Evolutionary conservation across 805 yeast genomes (phyloP).

Genomic region (Kockiozyma suomiensis): DNA sequence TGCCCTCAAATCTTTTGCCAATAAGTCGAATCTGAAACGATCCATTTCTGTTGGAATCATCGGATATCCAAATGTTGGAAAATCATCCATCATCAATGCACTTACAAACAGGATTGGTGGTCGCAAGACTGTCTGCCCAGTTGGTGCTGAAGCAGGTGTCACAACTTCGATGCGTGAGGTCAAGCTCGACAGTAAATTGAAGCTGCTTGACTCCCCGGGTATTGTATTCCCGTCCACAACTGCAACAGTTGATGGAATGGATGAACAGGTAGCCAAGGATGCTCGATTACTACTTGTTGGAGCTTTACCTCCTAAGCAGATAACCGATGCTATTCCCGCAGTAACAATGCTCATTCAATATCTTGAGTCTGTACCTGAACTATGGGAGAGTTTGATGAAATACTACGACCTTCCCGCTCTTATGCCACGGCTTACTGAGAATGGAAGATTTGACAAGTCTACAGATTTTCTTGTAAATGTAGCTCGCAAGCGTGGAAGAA

Average conservation of each 20-base stretch:
- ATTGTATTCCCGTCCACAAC: conserved; percentile 77
- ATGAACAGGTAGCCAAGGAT: conserved; percentile 54
- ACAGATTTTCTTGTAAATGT: conserved; percentile 88
- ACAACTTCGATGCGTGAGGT: conserved; percentile 91
- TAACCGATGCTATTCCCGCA: conserved; percentile 82
- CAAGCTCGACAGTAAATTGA: conserved; percentile 85
- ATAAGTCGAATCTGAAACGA: conserved; percentile 80
- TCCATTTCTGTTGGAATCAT: conserved; percentile 82
- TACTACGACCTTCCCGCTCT: conserved; percentile 81
- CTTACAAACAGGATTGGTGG: conserved; percentile 69
- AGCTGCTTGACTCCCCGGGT: conserved; percentile 93
- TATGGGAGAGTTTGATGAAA: conserved; percentile 64
- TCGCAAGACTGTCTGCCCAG: conserved; percentile 74
- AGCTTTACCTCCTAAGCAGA: conserved; percentile 85
- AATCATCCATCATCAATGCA: conserved; percentile 97
- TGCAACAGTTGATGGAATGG: conserved; percentile 37
- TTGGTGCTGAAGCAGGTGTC: conserved; percentile 97
- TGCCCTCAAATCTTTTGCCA: conserved; percentile 82
- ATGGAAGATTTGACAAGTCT: conserved; percentile 72
- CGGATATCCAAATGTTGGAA: conserved; percentile 96
- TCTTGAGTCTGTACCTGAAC: conserved; percentile 68
- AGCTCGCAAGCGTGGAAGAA: conserved; percentile 88
- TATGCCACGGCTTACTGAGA: conserved; percentile 50
- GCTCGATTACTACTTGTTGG: conserved; percentile 88
- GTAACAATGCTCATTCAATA: conserved; percentile 75